These are phyloP conservation scores for Malus hybrid DNA, from an alignment of 331 rosid species.

Conservation along the genomic window DNA sequence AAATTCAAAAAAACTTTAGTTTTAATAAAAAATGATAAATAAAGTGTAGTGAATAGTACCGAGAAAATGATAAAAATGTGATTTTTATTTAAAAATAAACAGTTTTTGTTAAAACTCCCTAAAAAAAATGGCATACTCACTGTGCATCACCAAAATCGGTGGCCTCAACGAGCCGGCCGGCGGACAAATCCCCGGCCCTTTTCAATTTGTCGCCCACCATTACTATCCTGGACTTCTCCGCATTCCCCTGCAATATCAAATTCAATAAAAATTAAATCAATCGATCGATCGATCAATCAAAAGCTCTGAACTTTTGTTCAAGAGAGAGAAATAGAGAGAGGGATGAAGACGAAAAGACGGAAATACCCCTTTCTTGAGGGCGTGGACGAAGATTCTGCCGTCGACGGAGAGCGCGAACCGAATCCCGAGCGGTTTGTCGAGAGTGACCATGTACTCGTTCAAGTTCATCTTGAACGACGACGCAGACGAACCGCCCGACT, in stretches of 20 bases:
- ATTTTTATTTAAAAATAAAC: no score
- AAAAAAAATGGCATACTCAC: not conserved
- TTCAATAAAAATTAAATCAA: not conserved
- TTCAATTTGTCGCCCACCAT: slow-evolving; percentile 95
- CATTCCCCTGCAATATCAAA: slow-evolving; percentile 61
- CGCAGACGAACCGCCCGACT: slow-evolving; percentile 21
- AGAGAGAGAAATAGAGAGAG: no score
- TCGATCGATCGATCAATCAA: not conserved
- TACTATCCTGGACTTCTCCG: slow-evolving; percentile 82
- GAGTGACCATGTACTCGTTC: slow-evolving; percentile 83
- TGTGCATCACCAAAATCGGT: slow-evolving; percentile 48
- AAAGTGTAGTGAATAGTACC: no score
- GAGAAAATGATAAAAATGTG: no score
- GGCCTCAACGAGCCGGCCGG: slow-evolving; percentile 42
- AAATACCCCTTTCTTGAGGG: slow-evolving; percentile 80
- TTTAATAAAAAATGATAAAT: no score
- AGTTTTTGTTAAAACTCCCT: no score
- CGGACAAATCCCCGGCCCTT: slow-evolving; percentile 67
- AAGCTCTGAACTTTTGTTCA: not conserved
- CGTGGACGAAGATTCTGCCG: slow-evolving; percentile 73
- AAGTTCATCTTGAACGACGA: slow-evolving; percentile 67
- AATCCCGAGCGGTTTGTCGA: slow-evolving; percentile 79
- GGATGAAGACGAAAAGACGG: not conserved
- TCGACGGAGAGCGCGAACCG: slow-evolving; percentile 76
- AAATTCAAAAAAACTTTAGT: no score